Percentiles rank a stretch among this genome's conserved stretches.
phyloP scores from a whole-genome alignment of 1,139 yeast species.

The Nakaseomyces bracarensis region DNA sequence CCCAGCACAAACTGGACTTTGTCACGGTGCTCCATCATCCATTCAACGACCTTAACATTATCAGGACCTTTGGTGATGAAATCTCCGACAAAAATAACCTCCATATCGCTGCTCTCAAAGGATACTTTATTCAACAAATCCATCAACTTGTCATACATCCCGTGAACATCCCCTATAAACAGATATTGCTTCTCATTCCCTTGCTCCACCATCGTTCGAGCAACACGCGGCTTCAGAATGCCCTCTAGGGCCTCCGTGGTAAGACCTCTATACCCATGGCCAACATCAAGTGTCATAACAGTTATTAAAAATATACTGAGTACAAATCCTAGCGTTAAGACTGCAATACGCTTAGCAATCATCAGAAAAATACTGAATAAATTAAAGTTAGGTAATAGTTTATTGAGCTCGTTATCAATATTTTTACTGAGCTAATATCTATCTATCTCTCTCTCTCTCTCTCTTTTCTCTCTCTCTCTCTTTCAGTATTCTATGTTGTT shows the following conservation, averaged over 20 bases:
- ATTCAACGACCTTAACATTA: slow-evolving; percentile 60
- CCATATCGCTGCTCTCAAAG: slow-evolving; percentile 29
- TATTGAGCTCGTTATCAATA: no score
- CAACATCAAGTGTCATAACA: not conserved
- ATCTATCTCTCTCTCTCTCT: no score
- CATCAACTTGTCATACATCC: slow-evolving; percentile 51
- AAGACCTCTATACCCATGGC: not conserved
- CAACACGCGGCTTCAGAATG: not conserved
- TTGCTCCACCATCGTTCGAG: not conserved
- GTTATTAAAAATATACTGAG: not conserved
- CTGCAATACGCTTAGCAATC: not conserved
- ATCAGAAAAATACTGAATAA: no score
- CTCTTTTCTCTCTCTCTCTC: no score
- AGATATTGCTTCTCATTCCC: slow-evolving; percentile 24
- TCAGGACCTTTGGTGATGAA: slow-evolving; percentile 79
- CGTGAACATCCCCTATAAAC: slow-evolving; percentile 84
- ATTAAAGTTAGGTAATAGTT: no score
- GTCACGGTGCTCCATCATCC: slow-evolving; percentile 43
- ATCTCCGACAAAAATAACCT: slow-evolving; percentile 57
- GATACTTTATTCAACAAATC: slow-evolving; percentile 55
- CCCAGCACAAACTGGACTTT: slow-evolving; percentile 72
- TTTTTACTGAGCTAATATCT: not conserved
- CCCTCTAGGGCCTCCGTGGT: not conserved
- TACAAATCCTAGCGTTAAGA: not conserved
- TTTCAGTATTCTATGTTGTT: no score